Base-by-base conservation (phyloP, 495 filamentous ascomycete species). In the Daldinia vernicosa region DNA sequence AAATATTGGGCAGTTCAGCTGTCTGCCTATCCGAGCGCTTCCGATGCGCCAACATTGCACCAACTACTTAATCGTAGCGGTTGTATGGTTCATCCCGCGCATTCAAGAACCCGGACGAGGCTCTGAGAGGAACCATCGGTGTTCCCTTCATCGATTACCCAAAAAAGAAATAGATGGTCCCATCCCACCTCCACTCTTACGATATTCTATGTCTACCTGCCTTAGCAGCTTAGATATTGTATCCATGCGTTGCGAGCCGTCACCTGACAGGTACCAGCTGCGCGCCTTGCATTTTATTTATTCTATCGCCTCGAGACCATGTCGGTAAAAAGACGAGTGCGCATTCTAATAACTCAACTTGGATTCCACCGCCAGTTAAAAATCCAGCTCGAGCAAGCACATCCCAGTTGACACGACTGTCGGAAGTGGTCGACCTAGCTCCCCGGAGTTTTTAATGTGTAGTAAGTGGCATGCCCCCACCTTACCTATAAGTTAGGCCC, bases 221-320 rank as follows among this genome's bases (percentile, higher is more conserved):
- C 3, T 11, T 40, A 17, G 0, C 28, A 30, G 3, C 6, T 6
- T 30, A 30, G 28, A 6, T 30, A 30, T 5, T 30, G 28, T 30
- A 30, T 30, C 3, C 28, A 30, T 35, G 11, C 33, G 33, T 35
- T 35, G 14, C 33, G 14, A 47, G 32, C 32, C 30, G 61, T 74
- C 71, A 74, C 71, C 71, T 74, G 71, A 74, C 71, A 32, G 19
- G 26, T 63, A 63, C 71, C 63, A 66, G 59, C 57, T 74, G 71
- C 71, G 63, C 45, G 67, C 37, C 60, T 57, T 70, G 71, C 71
- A 69, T 32, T 54, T 47, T 15, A 55, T 32, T 39, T 19, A 27
- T 62, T 60, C 35, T 27, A 26, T 37, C 40, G 33, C 61, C 56
- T 53, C 9, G 56, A 69, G 22, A 40, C 40, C 19, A 22, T 47